These are phyloP conservation scores for Phytophthora idaei DNA, from an alignment of 352 stramenopile species.

Conservation along the genomic window DNA sequence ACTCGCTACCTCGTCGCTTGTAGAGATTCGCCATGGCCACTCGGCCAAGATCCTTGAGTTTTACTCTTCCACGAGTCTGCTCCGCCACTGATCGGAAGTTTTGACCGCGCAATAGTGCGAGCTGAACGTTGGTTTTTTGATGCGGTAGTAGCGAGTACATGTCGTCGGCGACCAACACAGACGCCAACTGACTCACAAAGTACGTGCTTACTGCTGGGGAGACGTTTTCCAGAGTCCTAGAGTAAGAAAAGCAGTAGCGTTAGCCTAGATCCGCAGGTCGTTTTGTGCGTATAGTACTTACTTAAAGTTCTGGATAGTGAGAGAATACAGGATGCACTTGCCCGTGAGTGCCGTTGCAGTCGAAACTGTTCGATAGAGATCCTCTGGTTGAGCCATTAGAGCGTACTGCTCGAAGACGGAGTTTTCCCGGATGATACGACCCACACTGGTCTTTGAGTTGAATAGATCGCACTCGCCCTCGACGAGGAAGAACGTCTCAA, in stretches of 20 bases:
- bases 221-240: constrained; percentile 62
- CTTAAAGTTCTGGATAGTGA: constrained; percentile 82
- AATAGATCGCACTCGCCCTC: constrained; percentile 84
- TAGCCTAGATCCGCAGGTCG: background rate
- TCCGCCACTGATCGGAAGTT: constrained; percentile 67
- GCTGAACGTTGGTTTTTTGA: constrained; percentile 64
- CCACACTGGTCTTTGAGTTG: constrained; percentile 64
- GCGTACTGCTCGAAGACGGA: constrained; percentile 86
- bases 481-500: constrained; percentile 87
- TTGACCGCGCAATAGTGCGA: constrained; percentile 56
- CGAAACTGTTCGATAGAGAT: constrained; percentile 80
- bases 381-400: constrained; percentile 66
- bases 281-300: constrained; percentile 26
- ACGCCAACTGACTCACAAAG: constrained; percentile 79
- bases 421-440: constrained; percentile 70
- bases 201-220: constrained; percentile 81
- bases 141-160: constrained; percentile 54
- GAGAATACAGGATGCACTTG: constrained; percentile 82
- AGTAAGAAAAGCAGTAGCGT: background rate
- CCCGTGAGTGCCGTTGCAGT: constrained; percentile 69
- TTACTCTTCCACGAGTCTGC: constrained; percentile 52
- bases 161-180: constrained; percentile 74
- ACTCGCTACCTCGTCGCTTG: constrained; percentile 68
- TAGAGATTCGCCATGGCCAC: constrained; percentile 76
- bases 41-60: constrained; percentile 58